Evolutionary conservation across 768 basidiomycete species (phyloP), one percentile per base, ranked within the genome.

Genomic region (Lactarius sp.): DNA sequence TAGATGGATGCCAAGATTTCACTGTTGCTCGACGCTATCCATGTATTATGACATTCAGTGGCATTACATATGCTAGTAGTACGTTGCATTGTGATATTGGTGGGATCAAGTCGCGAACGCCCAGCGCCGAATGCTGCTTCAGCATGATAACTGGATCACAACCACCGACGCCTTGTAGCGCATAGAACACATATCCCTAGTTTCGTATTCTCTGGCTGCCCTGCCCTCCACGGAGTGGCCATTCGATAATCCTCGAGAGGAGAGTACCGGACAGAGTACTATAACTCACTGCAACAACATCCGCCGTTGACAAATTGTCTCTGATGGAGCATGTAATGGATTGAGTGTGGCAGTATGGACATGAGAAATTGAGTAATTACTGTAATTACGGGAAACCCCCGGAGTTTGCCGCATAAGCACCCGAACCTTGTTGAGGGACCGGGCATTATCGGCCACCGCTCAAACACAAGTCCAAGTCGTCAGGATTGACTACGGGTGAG

Each of bases 1-100:
- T 79, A 74, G 72, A 74, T 79, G 86, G 81, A 78, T 69, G 49
- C 69, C 16, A 62, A 65, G 76, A 73, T 77, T 72, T 75, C 71
- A 71, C 69, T 71, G 70, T 66, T 70, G 70, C 74, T 74, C 77
- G 71, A 76, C 71, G 67, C 70, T 70, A 70, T 66, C 72, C 72
- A 82, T 84, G 81, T 84, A 84, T 76, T 78, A 68, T 68, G 70
- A 77, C 73, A 73, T 71, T 73, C 64, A 75, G 74, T 81, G 39
- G 58, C 37, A 63, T 53, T 47, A 27, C 44, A 47, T 47, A 41
- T 55, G 39, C 47, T 59, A 56, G 33, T 60, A 50, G 52, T 41
- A 49, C 36, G 5, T 34, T 58, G 18, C 53, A 52, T 36, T 6
- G 20, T 47, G n/a, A 10, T 8, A 22, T 22, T 22, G 47, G n/a